Evolutionary conservation across 768 basidiomycete species (phyloP).

Genomic region (Lyophyllum shimeji): DNA sequence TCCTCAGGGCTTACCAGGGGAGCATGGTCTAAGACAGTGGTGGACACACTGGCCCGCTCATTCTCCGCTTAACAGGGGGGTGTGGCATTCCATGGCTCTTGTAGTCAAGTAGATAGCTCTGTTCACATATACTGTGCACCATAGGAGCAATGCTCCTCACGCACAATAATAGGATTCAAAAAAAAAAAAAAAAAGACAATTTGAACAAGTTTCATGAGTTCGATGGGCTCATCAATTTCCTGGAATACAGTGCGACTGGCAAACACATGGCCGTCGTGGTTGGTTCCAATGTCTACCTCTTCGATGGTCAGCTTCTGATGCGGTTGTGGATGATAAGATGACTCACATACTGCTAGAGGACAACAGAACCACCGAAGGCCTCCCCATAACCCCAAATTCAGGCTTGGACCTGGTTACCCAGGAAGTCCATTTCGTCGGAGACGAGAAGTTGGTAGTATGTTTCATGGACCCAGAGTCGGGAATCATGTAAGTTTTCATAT

Average conservation of each 20-base stretch:
- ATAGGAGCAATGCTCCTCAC: too few relatives aligned
- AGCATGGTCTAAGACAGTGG: constrained; percentile 2
- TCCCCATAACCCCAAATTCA: neutral
- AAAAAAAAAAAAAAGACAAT: too few relatives aligned
- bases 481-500: neutral
- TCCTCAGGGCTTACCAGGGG: neutral
- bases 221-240: neutral
- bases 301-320: neutral
- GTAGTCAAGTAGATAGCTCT: too few relatives aligned
- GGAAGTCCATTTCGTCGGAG: neutral
- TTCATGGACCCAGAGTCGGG: neutral
- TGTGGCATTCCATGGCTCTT: too few relatives aligned
- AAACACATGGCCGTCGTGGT: neutral
- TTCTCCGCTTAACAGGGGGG: too few relatives aligned
- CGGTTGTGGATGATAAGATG: neutral
- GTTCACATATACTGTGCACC: too few relatives aligned
- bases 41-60: neutral
- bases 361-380: neutral
- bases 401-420: neutral
- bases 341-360: neutral
- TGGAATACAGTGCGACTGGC: neutral
- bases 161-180: too few relatives aligned
- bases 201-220: too few relatives aligned
- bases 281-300: neutral
- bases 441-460: neutral